phyloP scores from a whole-genome alignment of 2,329 filamentous ascomycete species.

The Apiospora saccharicola region DNA sequence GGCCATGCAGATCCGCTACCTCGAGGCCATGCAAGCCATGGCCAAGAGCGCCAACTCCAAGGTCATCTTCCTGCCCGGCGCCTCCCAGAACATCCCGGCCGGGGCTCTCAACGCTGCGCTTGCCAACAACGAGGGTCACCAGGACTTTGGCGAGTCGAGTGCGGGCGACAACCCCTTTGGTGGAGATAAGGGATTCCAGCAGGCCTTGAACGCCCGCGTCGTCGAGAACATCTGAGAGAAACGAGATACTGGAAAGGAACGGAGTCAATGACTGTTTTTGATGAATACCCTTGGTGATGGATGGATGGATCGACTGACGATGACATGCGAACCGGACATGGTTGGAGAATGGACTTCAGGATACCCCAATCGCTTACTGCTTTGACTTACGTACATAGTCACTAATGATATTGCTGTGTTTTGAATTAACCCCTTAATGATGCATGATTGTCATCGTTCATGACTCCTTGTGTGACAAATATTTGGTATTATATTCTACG shows the following conservation, averaged over 20 bases:
- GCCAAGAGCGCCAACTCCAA: conserved; percentile 91
- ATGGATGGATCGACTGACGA: conserved; percentile 2
- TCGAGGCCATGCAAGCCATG: conserved; percentile 99
- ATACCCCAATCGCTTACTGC: neutral
- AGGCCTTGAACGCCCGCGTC: conserved; percentile 81
- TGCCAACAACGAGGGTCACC: conserved; percentile 40
- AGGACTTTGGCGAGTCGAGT: conserved; percentile 45
- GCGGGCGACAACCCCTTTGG: neutral
- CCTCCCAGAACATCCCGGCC: conserved; percentile 66
- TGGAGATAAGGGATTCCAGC: conserved; percentile 71
- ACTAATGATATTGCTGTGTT: neutral
- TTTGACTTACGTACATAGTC: conserved; percentile 22
- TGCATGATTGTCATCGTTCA: too few relatives aligned
- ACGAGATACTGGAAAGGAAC: neutral
- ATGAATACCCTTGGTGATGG: conserved; percentile 10
- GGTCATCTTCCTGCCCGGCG: conserved; percentile 81
- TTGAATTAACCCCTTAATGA: neutral
- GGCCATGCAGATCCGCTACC: conserved; percentile 97
- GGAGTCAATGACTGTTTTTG: neutral
- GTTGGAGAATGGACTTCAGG: neutral
- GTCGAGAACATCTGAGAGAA: conserved; percentile 81
- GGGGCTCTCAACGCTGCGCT: conserved; percentile 51
- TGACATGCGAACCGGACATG: neutral
- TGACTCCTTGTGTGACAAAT: too few relatives aligned
- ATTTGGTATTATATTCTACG: too few relatives aligned